Evolutionary conservation across 352 stramenopile species (phyloP).

Genomic region (Phytophthora pini): DNA sequence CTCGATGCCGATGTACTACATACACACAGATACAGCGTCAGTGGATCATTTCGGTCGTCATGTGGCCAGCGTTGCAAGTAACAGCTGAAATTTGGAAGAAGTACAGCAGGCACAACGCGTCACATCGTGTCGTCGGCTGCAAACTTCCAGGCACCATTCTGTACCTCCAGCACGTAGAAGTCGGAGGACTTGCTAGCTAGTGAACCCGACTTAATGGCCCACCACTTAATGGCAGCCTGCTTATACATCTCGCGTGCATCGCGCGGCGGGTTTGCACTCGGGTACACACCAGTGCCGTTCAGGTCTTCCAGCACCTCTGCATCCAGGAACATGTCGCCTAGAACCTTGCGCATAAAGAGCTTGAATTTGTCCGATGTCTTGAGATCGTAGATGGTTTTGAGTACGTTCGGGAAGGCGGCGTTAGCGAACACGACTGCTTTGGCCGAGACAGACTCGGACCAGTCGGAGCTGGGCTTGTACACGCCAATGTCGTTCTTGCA

Average conservation of each 20-base stretch:
- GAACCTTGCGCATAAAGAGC: conserved; percentile 81
- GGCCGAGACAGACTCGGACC: conserved; percentile 86
- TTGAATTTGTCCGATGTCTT: conserved; percentile 89
- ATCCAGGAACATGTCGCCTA: conserved; percentile 85
- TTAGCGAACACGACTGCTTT: conserved; percentile 84
- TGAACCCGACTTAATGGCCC: conserved; percentile 84
- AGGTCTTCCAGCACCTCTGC: conserved; percentile 86
- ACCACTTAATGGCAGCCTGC: conserved; percentile 90
- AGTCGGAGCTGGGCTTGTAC: conserved; percentile 88
- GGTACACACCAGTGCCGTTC: conserved; percentile 81
- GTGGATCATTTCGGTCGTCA: conserved; percentile 19
- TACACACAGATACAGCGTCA: conserved; percentile 30
- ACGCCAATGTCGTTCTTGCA: conserved; percentile 82
- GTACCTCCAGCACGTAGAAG: conserved; percentile 85
- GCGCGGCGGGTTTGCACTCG: conserved; percentile 69
- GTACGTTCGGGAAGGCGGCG: conserved; percentile 78
- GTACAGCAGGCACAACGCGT: conserved; percentile 3
- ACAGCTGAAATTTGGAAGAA: conserved; percentile 33
- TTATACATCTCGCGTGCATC: conserved; percentile 86
- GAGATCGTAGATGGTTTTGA: conserved; percentile 88
- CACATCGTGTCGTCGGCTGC: conserved; percentile 8
- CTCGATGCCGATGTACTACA: conserved; percentile 86
- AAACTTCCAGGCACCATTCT: conserved; percentile 1
- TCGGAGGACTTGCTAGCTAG: conserved; percentile 84
- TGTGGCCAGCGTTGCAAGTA: conserved; percentile 19